Evolutionary conservation across 192 early-diverging fungal species (phyloP).

Genomic region (Entomortierella chlamydospora): DNA sequence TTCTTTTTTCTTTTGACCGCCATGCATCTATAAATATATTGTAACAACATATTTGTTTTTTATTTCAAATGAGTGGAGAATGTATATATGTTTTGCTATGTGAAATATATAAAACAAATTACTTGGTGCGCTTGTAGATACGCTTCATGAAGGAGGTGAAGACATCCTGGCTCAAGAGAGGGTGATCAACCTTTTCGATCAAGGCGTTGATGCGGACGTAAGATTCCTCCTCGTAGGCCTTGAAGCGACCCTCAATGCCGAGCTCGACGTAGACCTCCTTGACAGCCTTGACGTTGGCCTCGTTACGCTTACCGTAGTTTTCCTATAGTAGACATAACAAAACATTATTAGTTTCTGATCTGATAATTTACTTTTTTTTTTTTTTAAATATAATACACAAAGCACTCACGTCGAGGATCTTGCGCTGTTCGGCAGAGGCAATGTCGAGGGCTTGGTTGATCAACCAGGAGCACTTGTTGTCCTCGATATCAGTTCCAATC

Average conservation of each 20-base stretch:
- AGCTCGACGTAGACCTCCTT: conserved; percentile 89
- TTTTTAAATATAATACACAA: neutral
- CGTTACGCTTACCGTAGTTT: conserved; percentile 92
- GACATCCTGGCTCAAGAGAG: conserved; percentile 82
- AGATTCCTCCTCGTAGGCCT: conserved; percentile 90
- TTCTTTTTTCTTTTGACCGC: too few species aligned
- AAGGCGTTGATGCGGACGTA: conserved; percentile 77
- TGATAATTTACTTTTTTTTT: too few species aligned
- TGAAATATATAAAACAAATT: conserved; percentile 28
- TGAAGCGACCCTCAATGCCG: conserved; percentile 82
- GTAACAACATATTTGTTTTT: too few species aligned
- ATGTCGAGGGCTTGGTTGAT: conserved; percentile 91
- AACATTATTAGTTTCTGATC: neutral
- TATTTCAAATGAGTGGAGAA: too few species aligned
- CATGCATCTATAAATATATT: too few species aligned
- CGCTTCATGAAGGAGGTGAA: conserved; percentile 95
- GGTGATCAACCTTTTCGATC: conserved; percentile 86
- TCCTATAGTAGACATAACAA: conserved; percentile 58
- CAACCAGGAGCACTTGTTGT: conserved; percentile 99
- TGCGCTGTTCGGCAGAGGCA: conserved; percentile 85
- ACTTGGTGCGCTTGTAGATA: conserved; percentile 95
- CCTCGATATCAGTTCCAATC: conserved; percentile 99
- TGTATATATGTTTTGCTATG: too few species aligned
- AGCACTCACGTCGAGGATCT: conserved; percentile 75
- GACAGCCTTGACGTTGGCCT: conserved; percentile 80